Evolutionary conservation across 768 basidiomycete genomes (phyloP).

Genomic region (Neoboletus magnificus): DNA sequence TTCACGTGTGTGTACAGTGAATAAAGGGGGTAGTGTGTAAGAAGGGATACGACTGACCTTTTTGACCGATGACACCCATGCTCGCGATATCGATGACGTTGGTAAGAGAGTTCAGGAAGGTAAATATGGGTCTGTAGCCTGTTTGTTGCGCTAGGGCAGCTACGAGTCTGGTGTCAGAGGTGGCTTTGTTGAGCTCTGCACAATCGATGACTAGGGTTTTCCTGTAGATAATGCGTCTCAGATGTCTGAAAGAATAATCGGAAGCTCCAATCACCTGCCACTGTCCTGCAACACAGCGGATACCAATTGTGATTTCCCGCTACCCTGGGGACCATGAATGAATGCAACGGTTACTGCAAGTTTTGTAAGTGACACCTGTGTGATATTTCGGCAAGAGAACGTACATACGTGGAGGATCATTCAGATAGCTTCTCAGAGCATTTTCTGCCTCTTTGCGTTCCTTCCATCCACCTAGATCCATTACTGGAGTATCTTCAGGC

Average conservation of each 20-base stretch:
- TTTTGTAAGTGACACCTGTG: constrained; percentile 3
- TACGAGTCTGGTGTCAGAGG: constrained; percentile 67
- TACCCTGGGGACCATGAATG: constrained; percentile 80
- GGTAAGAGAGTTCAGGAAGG: constrained; percentile 75
- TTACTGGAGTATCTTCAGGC: constrained; percentile 13
- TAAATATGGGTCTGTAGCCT: constrained; percentile 88
- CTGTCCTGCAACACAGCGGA: constrained; percentile 48
- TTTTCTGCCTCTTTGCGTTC: constrained; percentile 78
- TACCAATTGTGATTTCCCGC: constrained; percentile 69
- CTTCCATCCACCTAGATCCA: constrained; percentile 63
- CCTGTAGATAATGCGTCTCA: constrained; percentile 35
- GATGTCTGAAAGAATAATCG: neutral
- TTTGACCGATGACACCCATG: constrained; percentile 93
- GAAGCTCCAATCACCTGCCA: constrained; percentile 41
- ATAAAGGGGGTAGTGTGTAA: neutral
- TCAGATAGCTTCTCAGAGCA: constrained; percentile 65
- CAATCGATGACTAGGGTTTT: constrained; percentile 83
- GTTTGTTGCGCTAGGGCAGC: constrained; percentile 72
- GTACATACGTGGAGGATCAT: constrained; percentile 67
- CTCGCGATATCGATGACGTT: constrained; percentile 89
- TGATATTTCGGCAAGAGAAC: neutral
- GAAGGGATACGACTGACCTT: constrained; percentile 45
- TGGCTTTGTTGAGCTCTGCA: constrained; percentile 62
- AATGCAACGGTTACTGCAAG: constrained; percentile 67
- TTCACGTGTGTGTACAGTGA: constrained; percentile 27